Base-by-base conservation (phyloP, 2,329 filamentous ascomycete genomes). In the Coniochaeta sp. region DNA sequence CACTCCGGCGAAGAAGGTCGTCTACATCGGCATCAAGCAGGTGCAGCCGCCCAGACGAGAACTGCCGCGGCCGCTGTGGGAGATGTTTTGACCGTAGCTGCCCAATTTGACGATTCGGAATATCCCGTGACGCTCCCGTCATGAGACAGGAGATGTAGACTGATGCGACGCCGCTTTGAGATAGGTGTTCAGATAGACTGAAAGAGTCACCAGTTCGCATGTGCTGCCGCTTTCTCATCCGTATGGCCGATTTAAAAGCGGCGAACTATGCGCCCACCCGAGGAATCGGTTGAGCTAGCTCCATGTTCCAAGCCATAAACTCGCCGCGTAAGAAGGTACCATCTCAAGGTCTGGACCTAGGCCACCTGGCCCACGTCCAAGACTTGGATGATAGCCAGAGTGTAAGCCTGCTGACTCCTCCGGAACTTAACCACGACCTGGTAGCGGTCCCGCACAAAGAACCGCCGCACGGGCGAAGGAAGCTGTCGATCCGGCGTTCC, bases 11-110 rank as follows among this genome's bases (percentile, higher is more conserved):
- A 83, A 88, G 58, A 84, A 90, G 58, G 89, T 95, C 63, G 91
- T 95, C 8, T 96, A 96, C 68, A 87, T 97, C 24, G 90, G 89
- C 3, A 77, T 93, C 63, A 85, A 83, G 69, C 81, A 83, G 64
- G 64, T 72, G 56, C 57, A 58, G 58, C 64, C 61, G 62, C 62
- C 67, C 14, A 64, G 59, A 57, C 61, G 70, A 17, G 74, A 79
- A 59, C 70, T 89, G 52, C 86, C 86, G 2, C 77, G 81, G 31
- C 86, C 87, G 6, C 70, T 89, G 66, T 89, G 86, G 85, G 83
- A 87, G 67, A 71, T 86, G 56, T 84, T 69, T 56, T 68, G 47
- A 66, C 26, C 12, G 31, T 17, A 24, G 16, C 22, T 17, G 6
- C 1, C 24, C 31, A 7, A 24, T 7, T n/a, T 47, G n/a, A 24